Base-by-base conservation (phyloP, 177 flowering plant genomes). In the Telopea speciosissima region DNA sequence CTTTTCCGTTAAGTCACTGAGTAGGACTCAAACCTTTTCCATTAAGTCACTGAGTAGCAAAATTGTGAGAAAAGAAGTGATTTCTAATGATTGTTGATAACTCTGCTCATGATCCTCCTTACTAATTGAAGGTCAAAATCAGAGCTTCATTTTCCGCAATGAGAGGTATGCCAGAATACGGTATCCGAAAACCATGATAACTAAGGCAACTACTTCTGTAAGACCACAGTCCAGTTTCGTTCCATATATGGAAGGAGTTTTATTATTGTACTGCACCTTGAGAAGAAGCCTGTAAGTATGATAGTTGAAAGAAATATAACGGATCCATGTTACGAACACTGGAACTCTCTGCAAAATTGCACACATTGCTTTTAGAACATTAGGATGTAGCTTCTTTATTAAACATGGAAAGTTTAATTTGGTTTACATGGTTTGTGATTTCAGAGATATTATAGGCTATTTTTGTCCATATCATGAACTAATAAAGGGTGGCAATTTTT, bases 211-310 rank as follows among this genome's bases (percentile, higher is more conserved):
- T 0, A 89, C 86, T 80, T 91, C 99, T 69, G 36, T 76, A 22
- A 84, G 12, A 9, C 97, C 89, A 71, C 52, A 78, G 79, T 81
- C 94, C 54, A 78, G 77, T 72, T 71, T 74, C 76, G 84, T 71
- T 70, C 90, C 91, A 68, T 84, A 79, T 45, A 88, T 64, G 12
- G 63, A 24, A 22, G 80, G 80, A 24, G 77, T 70, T 17, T 82
- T 72, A 69, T 83, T 74, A 49, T 84, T 75, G 52, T 92, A 95
- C 73, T 95, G 99, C 74, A 92, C 88, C 83, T 89, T 95, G 75
- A 95, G 88, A 31, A 95, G 99, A 62, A 95, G 96, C 78, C 82
- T 88, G 81, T 95, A 95, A 1, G 97, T 92, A 79, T 95, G 97
- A 76, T 91, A 91, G 89, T 89, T 95, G 89, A 92, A 95, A 8